Evolutionary conservation across 306 rosid genomes (phyloP), one percentile per base, ranked within the genome.

Genomic region (Abrus pulchellus): DNA sequence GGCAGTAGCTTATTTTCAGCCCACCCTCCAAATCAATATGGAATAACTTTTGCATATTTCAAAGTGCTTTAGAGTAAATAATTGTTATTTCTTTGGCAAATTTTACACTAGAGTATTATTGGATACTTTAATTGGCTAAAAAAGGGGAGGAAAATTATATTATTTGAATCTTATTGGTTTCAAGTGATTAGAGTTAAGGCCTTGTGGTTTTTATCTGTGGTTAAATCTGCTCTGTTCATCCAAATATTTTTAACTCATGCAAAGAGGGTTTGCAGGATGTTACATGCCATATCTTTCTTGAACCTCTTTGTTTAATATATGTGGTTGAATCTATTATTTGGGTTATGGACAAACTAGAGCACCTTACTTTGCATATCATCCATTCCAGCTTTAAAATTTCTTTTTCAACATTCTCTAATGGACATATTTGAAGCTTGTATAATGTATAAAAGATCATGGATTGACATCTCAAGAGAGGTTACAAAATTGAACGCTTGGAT

Each of bases 1-100:
- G 78, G 61, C 73, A 38, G 20, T 59, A 52, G 29, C 74, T 77
- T 76, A 54, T 83, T 68, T 80, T 71, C 52, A 32, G 40, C 30
- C 61, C 34, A 32, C 34, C 82, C 41, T 45, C 33, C 28, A 41
- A 57, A 73, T 11, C 47, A 74, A 38, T 41, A 68, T 76, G 69
- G 73, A 85, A 61, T 7, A 28, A 29, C 55, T 43, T 54, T 64
- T 73, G 64, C 78, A 29, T 78, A 13, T 48, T 74, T 74, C 28
- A 40, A 67, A 64, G 1, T 65, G 65, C 11, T 59, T 53, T 77
- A 52, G 68, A 52, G 34, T 11, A 49, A 28, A 44, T 7, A 30
- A 5, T 32, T 59, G 10, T 60, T 48, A 59, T 70, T 9, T 47
- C 43, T 69, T 68, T 59, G 53, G 29, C 76, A 54, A 56, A 49